Evolutionary conservation across 495 filamentous ascomycete genomes (phyloP).

Genomic region (Talaromyces wortmannii): DNA sequence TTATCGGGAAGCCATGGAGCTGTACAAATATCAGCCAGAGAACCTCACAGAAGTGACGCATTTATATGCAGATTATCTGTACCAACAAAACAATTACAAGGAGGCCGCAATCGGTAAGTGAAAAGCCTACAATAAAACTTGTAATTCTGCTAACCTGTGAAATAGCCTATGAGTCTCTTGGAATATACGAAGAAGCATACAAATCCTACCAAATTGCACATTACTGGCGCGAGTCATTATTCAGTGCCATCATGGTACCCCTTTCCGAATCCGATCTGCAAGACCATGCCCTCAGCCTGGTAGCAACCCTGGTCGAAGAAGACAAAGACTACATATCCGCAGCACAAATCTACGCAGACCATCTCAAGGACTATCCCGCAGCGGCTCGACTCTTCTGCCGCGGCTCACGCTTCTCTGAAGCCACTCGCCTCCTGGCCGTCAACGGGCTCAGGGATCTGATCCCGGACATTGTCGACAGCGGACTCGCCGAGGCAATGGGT

Average conservation of each 20-base stretch:
- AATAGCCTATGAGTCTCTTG: constrained; percentile 79
- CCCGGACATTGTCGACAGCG: constrained; percentile 59
- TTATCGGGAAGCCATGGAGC: constrained; percentile 65
- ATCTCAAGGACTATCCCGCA: constrained; percentile 60
- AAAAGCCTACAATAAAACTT: background rate
- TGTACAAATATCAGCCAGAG: constrained; percentile 75
- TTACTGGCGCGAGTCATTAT: constrained; percentile 85
- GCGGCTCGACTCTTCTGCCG: constrained; percentile 72
- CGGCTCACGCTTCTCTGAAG: constrained; percentile 77
- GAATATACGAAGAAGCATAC: constrained; percentile 61
- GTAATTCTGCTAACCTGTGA: background rate
- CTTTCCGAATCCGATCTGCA: constrained; percentile 48
- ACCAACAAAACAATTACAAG: constrained; percentile 63
- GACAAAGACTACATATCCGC: constrained; percentile 75
- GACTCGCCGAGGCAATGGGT: constrained; percentile 69
- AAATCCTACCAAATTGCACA: constrained; percentile 75
- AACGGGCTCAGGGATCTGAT: constrained; percentile 40
- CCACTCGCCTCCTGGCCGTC: constrained; percentile 60
- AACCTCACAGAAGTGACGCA: constrained; percentile 56
- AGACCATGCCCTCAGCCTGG: constrained; percentile 59
- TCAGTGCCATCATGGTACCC: constrained; percentile 60
- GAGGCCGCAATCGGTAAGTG: constrained; percentile 68
- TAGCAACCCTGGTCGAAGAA: constrained; percentile 72
- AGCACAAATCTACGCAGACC: constrained; percentile 71
- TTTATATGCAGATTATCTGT: constrained; percentile 74